phyloP scores from a whole-genome alignment of 768 basidiomycete species.

The Imleria badia region DNA sequence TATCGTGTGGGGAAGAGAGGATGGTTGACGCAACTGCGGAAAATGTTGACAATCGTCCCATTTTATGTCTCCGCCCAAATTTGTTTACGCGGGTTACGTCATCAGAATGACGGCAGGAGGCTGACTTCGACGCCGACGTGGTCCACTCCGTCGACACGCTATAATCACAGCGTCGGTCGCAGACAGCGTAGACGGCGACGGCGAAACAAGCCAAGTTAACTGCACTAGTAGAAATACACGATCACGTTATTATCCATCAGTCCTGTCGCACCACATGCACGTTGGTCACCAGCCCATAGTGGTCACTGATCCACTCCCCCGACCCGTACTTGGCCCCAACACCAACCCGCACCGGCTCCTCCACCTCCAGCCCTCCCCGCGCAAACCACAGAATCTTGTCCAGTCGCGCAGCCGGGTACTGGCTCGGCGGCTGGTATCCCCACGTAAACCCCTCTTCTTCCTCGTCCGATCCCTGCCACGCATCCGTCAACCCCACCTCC shows the following conservation, averaged over 20 bases:
- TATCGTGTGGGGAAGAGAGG: constrained; percentile 3
- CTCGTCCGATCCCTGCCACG: constrained; percentile 49
- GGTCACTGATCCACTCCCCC: constrained; percentile 63
- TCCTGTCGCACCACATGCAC: constrained; percentile 29
- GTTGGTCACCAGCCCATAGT: constrained; percentile 55
- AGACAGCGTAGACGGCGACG: not conserved
- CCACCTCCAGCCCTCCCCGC: constrained; percentile 49
- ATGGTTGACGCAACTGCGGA: constrained; percentile 4
- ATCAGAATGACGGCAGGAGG: constrained; percentile 3
- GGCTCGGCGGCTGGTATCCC: constrained; percentile 58
- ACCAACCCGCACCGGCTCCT: constrained; percentile 56
- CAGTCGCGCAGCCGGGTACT: constrained; percentile 53
- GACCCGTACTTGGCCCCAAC: constrained; percentile 45
- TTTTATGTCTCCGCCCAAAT: constrained; percentile 37
- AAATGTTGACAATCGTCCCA: constrained; percentile 12
- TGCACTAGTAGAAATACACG: constrained; percentile 8
- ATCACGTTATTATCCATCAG: constrained; percentile 6
- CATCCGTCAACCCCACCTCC: constrained; percentile 54
- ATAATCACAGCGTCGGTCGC: constrained; percentile 12
- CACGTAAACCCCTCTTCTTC: constrained; percentile 58
- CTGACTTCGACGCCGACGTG: not conserved
- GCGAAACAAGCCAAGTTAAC: not conserved
- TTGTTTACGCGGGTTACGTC: constrained; percentile 11
- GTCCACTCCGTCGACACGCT: not conserved
- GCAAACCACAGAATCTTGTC: constrained; percentile 66